phyloP scores from a whole-genome alignment of 1,284 basidiomycete genomes.

The Apiotrichum brassicae region DNA sequence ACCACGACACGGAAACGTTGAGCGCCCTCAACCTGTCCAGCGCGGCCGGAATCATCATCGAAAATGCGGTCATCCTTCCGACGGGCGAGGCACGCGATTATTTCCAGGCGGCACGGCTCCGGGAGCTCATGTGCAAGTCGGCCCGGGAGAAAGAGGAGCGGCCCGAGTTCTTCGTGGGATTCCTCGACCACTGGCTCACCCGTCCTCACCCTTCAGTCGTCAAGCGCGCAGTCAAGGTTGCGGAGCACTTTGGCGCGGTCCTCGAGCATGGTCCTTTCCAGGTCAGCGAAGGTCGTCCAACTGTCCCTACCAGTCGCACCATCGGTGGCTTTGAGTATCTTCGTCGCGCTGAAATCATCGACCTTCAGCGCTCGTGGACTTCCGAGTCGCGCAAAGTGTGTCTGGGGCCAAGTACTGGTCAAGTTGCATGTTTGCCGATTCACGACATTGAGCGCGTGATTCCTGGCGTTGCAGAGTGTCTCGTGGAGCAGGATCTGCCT shows the following conservation, averaged over 20 bases:
- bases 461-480: not conserved
- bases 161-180: conserved; percentile 10
- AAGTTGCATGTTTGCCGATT: not conserved
- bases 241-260: conserved; percentile 10
- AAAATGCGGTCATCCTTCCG: conserved; percentile 8
- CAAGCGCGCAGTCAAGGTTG: conserved; percentile 5
- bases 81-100: conserved; percentile 8
- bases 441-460: conserved; percentile 1
- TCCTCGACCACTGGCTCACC: conserved; percentile 3
- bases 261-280: conserved; percentile 6
- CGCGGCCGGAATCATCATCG: conserved; percentile 6
- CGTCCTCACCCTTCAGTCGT: conserved; percentile 9
- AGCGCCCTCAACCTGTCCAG: conserved; percentile 2
- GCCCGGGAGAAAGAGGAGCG: conserved; percentile 5
- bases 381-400: not conserved
- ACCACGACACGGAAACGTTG: not conserved
- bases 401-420: not conserved
- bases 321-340: conserved; percentile 11
- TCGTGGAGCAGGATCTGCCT: not conserved
- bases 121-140: conserved; percentile 4
- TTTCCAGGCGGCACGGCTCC: conserved; percentile 6
- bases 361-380: conserved; percentile 7
- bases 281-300: not conserved
- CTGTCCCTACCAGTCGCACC: not conserved
- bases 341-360: conserved; percentile 8